These are phyloP conservation scores for Leishmania tarentolae DNA, from an alignment of 208 protist genomes.

Conservation along the genomic window DNA sequence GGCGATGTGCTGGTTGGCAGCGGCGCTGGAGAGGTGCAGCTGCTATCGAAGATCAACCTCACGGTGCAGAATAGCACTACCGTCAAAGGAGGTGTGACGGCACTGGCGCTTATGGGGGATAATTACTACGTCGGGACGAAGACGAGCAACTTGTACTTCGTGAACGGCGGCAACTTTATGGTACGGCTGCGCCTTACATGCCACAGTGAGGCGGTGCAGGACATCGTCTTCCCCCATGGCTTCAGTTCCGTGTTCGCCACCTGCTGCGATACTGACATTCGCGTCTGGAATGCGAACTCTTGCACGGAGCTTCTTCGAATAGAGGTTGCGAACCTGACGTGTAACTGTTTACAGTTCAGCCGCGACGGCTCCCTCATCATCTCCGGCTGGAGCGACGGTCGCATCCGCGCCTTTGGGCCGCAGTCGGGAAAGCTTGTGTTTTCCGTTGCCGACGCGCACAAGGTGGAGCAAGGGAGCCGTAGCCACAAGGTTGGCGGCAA, in stretches of 20 bases:
- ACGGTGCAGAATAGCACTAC: slow-evolving; percentile 66
- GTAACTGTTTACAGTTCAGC: slow-evolving; percentile 94
- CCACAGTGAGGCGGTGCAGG: slow-evolving; percentile 93
- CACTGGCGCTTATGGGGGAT: slow-evolving; percentile 67
- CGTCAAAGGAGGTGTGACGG: slow-evolving; percentile 90
- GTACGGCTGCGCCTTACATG: slow-evolving; percentile 93
- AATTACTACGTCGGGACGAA: slow-evolving; percentile 92
- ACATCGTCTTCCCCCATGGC: slow-evolving; percentile 91
- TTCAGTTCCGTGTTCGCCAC: slow-evolving; percentile 96
- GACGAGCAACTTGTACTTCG: slow-evolving; percentile 92
- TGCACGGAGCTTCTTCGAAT: slow-evolving; percentile 94
- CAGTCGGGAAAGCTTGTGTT: slow-evolving; percentile 95
- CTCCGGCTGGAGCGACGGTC: slow-evolving; percentile 95
- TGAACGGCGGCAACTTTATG: slow-evolving; percentile 89
- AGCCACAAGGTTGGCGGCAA: slow-evolving; percentile 48
- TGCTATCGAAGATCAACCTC: slow-evolving; percentile 90
- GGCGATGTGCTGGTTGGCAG: slow-evolving; percentile 92
- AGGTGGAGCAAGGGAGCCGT: slow-evolving; percentile 66
- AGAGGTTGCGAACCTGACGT: slow-evolving; percentile 90
- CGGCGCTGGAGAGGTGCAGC: slow-evolving; percentile 87
- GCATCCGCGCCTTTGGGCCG: slow-evolving; percentile 95
- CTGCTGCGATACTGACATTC: slow-evolving; percentile 93
- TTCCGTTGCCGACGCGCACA: slow-evolving; percentile 96
- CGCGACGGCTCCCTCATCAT: slow-evolving; percentile 93
- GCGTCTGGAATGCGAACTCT: slow-evolving; percentile 94